phyloP scores from a whole-genome alignment of 768 basidiomycete genomes.

The Leccinum subgranulosum region DNA sequence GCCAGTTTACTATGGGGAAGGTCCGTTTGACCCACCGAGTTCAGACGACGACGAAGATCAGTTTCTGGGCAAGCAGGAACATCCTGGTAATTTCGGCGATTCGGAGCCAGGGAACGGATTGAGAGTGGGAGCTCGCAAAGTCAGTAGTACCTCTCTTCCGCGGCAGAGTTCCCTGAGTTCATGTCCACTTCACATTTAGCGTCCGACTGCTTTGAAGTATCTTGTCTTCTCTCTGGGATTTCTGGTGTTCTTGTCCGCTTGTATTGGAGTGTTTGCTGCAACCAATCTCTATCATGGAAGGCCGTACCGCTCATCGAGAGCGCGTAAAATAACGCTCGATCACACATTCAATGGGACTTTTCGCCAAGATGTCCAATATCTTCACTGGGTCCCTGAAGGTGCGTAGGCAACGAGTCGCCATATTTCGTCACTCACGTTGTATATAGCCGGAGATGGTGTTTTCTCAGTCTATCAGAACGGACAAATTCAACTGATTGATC shows the following conservation, averaged over 20 bases:
- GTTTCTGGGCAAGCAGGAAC: constrained; percentile 46
- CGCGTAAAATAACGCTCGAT: constrained; percentile 75
- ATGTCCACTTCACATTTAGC: constrained; percentile 30
- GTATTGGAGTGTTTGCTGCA: constrained; percentile 80
- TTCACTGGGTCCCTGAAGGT: constrained; percentile 96
- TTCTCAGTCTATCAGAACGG: constrained; percentile 64
- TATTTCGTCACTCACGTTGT: constrained; percentile 6
- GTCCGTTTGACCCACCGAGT: constrained; percentile 73
- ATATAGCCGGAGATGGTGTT: constrained; percentile 88
- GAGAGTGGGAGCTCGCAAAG: constrained; percentile 37
- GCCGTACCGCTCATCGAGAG: constrained; percentile 50
- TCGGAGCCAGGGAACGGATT: constrained; percentile 31
- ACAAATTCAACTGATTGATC: constrained; percentile 75
- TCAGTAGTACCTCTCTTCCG: constrained; percentile 18
- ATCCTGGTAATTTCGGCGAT: constrained; percentile 11
- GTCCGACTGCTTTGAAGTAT: constrained; percentile 52
- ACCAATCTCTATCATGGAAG: constrained; percentile 59
- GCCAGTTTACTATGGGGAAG: constrained; percentile 66
- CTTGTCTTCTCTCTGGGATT: constrained; percentile 60
- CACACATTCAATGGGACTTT: constrained; percentile 95
- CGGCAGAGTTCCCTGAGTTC: constrained; percentile 4
- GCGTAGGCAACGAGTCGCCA: constrained; percentile 14
- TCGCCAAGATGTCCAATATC: constrained; percentile 34
- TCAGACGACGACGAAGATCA: constrained; percentile 60
- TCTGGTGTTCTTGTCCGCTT: constrained; percentile 57